Evolutionary conservation across 495 filamentous ascomycete species (phyloP).

Genomic region (Corynascus novoguineensis): DNA sequence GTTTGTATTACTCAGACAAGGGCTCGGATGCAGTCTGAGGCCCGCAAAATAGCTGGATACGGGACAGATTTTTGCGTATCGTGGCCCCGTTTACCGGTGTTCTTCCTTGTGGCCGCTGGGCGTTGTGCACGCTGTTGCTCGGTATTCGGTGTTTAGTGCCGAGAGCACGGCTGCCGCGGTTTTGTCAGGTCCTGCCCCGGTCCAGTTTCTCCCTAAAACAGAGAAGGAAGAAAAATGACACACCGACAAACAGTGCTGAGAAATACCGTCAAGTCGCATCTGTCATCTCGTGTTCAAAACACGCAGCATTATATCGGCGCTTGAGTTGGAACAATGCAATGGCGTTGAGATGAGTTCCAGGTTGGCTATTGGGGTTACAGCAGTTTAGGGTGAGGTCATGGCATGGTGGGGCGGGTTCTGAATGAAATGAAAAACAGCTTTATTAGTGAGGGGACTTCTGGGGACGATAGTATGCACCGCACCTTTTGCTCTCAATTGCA

Average conservation of each 20-base stretch:
- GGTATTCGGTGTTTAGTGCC: background rate
- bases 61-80: background rate
- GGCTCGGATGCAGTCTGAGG: background rate
- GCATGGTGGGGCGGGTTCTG: background rate
- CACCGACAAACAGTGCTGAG: background rate
- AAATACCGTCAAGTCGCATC: background rate
- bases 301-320: constrained; percentile 18
- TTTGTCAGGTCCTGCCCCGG: no score
- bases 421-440: background rate
- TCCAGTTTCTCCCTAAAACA: no score
- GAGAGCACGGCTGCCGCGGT: no score
- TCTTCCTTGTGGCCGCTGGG: background rate
- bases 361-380: background rate
- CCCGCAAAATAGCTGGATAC: no score
- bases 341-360: background rate
- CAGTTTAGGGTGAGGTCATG: background rate
- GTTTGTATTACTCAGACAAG: no score
- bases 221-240: background rate
- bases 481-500: no score
- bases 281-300: background rate
- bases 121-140: background rate
- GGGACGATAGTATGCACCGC: no score
- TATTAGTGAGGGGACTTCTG: no score
- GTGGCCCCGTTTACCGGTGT: background rate
- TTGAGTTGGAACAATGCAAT: background rate